Conservation (phyloP, 108 stramenopile species). For the Schizochytrium sp. region DNA sequence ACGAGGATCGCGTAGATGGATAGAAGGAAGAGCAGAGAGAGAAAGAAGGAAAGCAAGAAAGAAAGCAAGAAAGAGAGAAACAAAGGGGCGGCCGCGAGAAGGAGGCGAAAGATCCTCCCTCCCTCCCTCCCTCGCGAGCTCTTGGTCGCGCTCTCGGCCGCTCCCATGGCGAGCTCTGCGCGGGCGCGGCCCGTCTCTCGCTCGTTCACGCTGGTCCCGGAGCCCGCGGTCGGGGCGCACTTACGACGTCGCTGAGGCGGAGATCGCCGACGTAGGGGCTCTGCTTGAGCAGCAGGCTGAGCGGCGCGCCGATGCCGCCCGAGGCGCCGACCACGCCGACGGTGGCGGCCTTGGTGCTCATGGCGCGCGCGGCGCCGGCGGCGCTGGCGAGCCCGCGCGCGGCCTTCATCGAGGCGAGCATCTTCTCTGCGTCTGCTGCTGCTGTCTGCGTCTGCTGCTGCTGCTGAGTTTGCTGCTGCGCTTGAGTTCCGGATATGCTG, state of each 20-base stretch:
- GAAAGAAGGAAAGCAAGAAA: too few relatives aligned
- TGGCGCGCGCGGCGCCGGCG: neutral
- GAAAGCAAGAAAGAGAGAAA: too few relatives aligned
- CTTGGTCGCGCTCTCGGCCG: too few relatives aligned
- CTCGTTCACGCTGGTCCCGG: neutral
- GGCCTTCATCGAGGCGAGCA: neutral
- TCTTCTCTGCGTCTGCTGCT: neutral
- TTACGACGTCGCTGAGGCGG: conserved; percentile 56
- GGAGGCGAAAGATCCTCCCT: too few relatives aligned
- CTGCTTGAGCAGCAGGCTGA: conserved; percentile 89
- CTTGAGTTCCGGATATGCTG: neutral
- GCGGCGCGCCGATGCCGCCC: conserved; percentile 96
- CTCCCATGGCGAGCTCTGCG: too few relatives aligned
- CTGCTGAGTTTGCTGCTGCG: neutral
- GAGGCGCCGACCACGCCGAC: conserved; percentile 87
- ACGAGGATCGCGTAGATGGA: too few relatives aligned
- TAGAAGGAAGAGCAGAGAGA: too few relatives aligned
- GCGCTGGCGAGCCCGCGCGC: neutral
- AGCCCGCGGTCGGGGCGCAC: neutral
- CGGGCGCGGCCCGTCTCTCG: too few relatives aligned
- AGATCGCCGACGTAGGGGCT: conserved; percentile 66
- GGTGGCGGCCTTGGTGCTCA: neutral
- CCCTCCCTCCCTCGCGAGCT: too few relatives aligned
- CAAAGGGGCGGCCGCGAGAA: too few relatives aligned
- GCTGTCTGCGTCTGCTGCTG: neutral